Conservation (phyloP, 2,329 filamentous ascomycete genomes). For the Botrytis sinoallii region DNA sequence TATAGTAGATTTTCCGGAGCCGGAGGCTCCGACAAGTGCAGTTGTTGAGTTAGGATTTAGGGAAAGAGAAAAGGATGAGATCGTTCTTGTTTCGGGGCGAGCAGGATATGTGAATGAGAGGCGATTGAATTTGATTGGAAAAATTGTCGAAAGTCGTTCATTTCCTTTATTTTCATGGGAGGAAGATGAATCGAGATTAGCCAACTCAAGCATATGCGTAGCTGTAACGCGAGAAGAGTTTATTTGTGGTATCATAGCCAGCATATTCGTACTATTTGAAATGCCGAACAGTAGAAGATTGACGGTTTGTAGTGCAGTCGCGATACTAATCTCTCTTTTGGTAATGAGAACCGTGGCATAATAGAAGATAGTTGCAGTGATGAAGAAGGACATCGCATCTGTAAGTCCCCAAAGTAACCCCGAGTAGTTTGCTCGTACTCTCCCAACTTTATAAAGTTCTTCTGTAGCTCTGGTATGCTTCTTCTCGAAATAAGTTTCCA, state of each 20-base stretch:
- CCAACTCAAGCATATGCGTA: slow-evolving; percentile 67
- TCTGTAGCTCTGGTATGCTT: slow-evolving; percentile 57
- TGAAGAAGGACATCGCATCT: slow-evolving; percentile 67
- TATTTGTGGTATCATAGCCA: slow-evolving; percentile 77
- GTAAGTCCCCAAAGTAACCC: slow-evolving; percentile 76
- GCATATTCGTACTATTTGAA: slow-evolving; percentile 65
- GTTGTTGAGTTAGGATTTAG: slow-evolving; percentile 63
- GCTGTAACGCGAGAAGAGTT: slow-evolving; percentile 71
- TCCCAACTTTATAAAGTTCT: slow-evolving; percentile 56
- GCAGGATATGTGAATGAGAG: slow-evolving; percentile 72
- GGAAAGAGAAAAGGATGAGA: slow-evolving; percentile 63
- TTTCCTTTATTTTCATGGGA: slow-evolving; percentile 42
- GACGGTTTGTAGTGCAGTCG: slow-evolving; percentile 68
- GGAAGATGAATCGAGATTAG: slow-evolving; percentile 49
- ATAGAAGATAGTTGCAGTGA: slow-evolving; percentile 78
- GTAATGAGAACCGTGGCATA: slow-evolving; percentile 69
- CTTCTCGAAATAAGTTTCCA: slow-evolving; percentile 67
- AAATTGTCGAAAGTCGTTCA: slow-evolving; percentile 45
- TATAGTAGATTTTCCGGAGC: slow-evolving; percentile 89
- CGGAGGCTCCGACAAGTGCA: slow-evolving; percentile 79
- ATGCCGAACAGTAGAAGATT: slow-evolving; percentile 83
- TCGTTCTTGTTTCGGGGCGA: slow-evolving; percentile 49
- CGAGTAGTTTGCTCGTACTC: slow-evolving; percentile 62
- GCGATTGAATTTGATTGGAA: slow-evolving; percentile 52
- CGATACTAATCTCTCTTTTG: slow-evolving; percentile 47